Percentiles rank a stretch among this genome's conserved stretches.
phyloP scores from a whole-genome alignment of 768 basidiomycete genomes.

The Boletus rubropictus region DNA sequence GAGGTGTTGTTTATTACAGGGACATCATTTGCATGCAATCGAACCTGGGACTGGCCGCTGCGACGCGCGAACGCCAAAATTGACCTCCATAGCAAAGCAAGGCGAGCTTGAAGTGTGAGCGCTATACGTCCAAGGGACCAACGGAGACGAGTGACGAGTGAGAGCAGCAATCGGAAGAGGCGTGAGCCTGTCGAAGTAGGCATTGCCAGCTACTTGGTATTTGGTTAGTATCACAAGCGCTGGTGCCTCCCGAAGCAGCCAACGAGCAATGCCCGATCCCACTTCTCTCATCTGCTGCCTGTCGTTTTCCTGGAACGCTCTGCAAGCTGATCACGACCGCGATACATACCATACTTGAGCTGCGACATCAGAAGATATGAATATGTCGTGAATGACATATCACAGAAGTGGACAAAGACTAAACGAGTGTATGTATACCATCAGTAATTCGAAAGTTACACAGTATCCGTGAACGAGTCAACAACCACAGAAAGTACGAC shows the following conservation, averaged over 20 bases:
- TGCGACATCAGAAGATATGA: too few relatives aligned
- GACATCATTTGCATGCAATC: background rate
- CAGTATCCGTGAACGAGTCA: background rate
- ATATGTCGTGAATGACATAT: too few relatives aligned
- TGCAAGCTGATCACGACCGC: too few relatives aligned
- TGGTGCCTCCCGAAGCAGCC: background rate
- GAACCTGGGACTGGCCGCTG: background rate
- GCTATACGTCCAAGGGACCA: background rate
- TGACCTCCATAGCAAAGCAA: constrained; percentile 3
- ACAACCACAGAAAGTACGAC: background rate
- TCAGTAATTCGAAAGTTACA: background rate
- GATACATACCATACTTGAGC: too few relatives aligned
- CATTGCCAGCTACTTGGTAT: background rate
- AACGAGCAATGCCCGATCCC: too few relatives aligned
- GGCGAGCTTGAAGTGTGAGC: background rate
- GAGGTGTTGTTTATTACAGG: background rate
- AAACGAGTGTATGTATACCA: too few relatives aligned
- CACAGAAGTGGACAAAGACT: too few relatives aligned
- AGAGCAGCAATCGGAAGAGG: background rate
- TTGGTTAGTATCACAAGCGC: background rate
- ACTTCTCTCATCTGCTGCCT: background rate
- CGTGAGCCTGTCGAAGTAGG: background rate
- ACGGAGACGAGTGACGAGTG: background rate
- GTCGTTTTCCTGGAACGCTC: too few relatives aligned
- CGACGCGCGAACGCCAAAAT: background rate